phyloP scores from a whole-genome alignment of 805 yeast species.

The Myxozyma udenii region DNA sequence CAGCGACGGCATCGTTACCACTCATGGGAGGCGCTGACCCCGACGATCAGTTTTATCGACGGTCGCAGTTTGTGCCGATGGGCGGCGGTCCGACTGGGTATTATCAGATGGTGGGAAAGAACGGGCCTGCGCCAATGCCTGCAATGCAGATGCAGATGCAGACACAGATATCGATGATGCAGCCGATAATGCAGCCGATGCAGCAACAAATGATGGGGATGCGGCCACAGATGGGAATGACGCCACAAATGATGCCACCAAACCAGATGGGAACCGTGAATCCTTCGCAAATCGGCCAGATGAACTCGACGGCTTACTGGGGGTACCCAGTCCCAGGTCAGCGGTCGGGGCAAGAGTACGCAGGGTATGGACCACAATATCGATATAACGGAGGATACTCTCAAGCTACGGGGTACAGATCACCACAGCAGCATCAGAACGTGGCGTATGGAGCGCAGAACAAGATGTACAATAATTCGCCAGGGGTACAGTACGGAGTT shows the following conservation, averaged over 20 bases:
- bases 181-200: background rate
- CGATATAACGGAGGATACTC: background rate
- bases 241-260: background rate
- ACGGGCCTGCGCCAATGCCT: background rate
- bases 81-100: slow-evolving; percentile 17
- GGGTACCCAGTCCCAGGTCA: too few relatives aligned
- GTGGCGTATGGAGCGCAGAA: too few relatives aligned
- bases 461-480: too few relatives aligned
- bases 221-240: too few relatives aligned
- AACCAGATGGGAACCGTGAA: too few relatives aligned
- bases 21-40: slow-evolving; percentile 1
- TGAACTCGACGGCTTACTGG: too few relatives aligned
- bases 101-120: slow-evolving; percentile 11
- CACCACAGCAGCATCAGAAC: too few relatives aligned
- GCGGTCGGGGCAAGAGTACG: background rate
- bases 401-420: too few relatives aligned
- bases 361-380: background rate
- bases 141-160: slow-evolving; percentile 2
- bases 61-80: slow-evolving; percentile 26
- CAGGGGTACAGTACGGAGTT: too few relatives aligned
- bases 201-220: too few relatives aligned
- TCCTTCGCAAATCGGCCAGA: too few relatives aligned
- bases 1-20: background rate
- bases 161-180: slow-evolving; percentile 2
- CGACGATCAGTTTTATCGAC: slow-evolving; percentile 17